Base-by-base conservation (phyloP, 371 early-diverging fungal species). In the Blakeslea trispora region DNA sequence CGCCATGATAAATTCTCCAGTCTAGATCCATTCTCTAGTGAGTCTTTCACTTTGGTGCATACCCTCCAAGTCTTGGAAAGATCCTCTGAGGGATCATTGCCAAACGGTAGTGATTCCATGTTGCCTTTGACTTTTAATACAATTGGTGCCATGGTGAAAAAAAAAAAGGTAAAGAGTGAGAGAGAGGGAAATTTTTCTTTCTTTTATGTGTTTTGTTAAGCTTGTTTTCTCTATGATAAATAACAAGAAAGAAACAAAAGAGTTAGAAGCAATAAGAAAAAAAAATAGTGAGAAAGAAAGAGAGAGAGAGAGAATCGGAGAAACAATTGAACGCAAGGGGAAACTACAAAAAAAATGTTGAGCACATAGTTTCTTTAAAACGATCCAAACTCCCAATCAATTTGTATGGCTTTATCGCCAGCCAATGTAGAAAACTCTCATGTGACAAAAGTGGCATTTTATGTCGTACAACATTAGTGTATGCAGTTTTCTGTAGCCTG, bases 1-100 rank as follows among this genome's bases (percentile, higher is more conserved):
- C 94, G 73, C 94, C 94, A 94, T 3, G 90, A 86, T 62, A 94
- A 74, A 64, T 94, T 94, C 66, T 94, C 94, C 35, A 93, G 68
- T 32, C 94, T 75, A 34, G 84, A 82, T 13, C 93, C 94, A 64
- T 92, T 88, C 57, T 90, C 91, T 7, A 94, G 73, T 14, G 92
- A 87, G 53, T 92, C 91, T 73, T 91, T 93, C 31, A 91, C 93
- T 75, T 92, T 91, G 28, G 91, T 90, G 68, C 88, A 89, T 13
- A 94, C 83, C 49, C 85, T 80, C 94, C 94, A 94, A 1, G 87
- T 85, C 50, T 81, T 81, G 24, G 86, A 85, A 14, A 91, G 71
- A 64, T 91, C 90, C 54, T 86, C 88, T 23, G 80, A 80, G 32
- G 79, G 81, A 53, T 86, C 82, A 45, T 84, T 75, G n/a, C 78